phyloP scores from a whole-genome alignment of 495 filamentous ascomycete genomes.

The Daldinia childiae region DNA sequence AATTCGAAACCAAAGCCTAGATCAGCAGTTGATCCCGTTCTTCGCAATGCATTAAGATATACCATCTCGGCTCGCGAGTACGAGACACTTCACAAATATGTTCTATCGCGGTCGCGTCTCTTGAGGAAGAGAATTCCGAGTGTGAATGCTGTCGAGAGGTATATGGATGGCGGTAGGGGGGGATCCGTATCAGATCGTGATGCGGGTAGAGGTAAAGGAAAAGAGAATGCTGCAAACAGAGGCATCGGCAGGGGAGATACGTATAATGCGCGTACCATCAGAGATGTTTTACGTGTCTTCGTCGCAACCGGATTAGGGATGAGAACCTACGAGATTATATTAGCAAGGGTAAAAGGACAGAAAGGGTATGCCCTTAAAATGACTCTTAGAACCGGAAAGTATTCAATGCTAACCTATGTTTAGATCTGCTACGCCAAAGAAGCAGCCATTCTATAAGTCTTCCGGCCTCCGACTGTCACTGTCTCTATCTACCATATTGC shows the following conservation, averaged over 20 bases:
- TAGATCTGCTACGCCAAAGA: slow-evolving; percentile 37
- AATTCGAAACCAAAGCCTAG: slow-evolving; percentile 46
- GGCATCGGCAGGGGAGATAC: slow-evolving; percentile 60
- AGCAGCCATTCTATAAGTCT: slow-evolving; percentile 69
- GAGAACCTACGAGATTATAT: slow-evolving; percentile 73
- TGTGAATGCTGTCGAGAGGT: slow-evolving; percentile 57
- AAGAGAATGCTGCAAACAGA: slow-evolving; percentile 26
- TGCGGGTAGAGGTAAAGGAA: slow-evolving; percentile 33
- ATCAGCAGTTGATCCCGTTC: slow-evolving; percentile 65
- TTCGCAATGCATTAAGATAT: slow-evolving; percentile 82
- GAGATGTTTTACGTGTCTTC: slow-evolving; percentile 80
- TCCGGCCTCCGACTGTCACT: slow-evolving; percentile 80
- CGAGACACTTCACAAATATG: slow-evolving; percentile 78
- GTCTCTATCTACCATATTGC: slow-evolving; percentile 81
- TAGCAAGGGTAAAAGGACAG: slow-evolving; percentile 53
- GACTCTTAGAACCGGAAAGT: neutral
- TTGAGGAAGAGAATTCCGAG: slow-evolving; percentile 69
- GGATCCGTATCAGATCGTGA: slow-evolving; percentile 22
- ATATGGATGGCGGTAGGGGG: slow-evolving; percentile 53
- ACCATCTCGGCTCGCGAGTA: slow-evolving; percentile 88
- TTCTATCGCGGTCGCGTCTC: slow-evolving; percentile 71
- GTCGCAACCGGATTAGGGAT: slow-evolving; percentile 72
- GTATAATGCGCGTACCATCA: slow-evolving; percentile 81
- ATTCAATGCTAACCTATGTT: slow-evolving; percentile 16
- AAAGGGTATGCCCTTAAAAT: slow-evolving; percentile 51